Evolutionary conservation across 2,329 filamentous ascomycete species (phyloP).

Genomic region (Paecilomyces dactylethromorphus): DNA sequence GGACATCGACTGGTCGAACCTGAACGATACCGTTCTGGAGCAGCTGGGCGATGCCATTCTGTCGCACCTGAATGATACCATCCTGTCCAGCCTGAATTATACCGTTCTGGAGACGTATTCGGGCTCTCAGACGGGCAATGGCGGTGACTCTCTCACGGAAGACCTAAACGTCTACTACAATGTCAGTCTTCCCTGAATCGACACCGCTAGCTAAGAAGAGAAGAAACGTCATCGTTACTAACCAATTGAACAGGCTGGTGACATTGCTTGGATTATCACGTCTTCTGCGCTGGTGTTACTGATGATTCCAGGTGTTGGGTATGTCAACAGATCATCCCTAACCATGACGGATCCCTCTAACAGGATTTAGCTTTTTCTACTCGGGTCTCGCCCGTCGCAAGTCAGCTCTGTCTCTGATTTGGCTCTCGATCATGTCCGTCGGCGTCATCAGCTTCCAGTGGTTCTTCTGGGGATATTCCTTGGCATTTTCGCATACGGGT

Average conservation of each 20-base stretch:
- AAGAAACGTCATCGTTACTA: conserved; percentile 4
- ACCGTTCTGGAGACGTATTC: conserved; percentile 42
- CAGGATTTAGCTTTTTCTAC: conserved; percentile 69
- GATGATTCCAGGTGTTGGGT: conserved; percentile 87
- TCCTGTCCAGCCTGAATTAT: conserved; percentile 15
- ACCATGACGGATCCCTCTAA: conserved; percentile 6
- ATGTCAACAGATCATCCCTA: conserved; percentile 13
- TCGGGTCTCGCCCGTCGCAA: conserved; percentile 83
- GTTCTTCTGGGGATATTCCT: conserved; percentile 91
- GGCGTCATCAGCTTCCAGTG: conserved; percentile 81
- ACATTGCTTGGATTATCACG: conserved; percentile 75
- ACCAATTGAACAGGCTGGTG: conserved; percentile 54
- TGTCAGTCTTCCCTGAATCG: conserved; percentile 12
- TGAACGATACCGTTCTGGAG: conserved; percentile 21
- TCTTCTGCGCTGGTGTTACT: conserved; percentile 74
- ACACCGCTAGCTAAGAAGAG: background rate
- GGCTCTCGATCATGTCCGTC: conserved; percentile 74
- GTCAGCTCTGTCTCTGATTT: conserved; percentile 79
- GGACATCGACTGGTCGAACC: conserved; percentile 8
- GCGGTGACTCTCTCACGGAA: conserved; percentile 59
- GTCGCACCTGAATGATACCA: conserved; percentile 11
- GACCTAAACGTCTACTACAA: conserved; percentile 84
- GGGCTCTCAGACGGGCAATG: conserved; percentile 52
- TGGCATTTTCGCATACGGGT: conserved; percentile 73
- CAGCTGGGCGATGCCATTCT: too few relatives aligned